A percentile compares a stretch with the other conserved stretches of the same genome.
Evolutionary conservation across 1,139 yeast genomes (phyloP).

Genomic region (Debaryomycetaceae sp.): DNA sequence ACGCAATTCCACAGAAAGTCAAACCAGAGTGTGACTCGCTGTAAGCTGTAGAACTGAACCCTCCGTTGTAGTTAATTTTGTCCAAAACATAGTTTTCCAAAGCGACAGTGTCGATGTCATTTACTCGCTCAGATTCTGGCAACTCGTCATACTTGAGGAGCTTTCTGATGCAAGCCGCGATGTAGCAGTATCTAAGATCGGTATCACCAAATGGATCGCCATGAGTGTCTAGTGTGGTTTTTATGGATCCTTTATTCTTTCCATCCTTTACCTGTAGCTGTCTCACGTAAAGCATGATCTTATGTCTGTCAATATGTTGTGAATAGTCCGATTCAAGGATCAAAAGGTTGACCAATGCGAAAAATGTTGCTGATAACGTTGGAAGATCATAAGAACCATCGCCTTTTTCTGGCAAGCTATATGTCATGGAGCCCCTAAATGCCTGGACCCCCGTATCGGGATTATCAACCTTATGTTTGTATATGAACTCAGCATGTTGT

Average conservation of each 20-base stretch:
- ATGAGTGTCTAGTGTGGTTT: constrained; percentile 24
- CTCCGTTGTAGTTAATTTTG: constrained; percentile 62
- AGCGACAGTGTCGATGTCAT: constrained; percentile 42
- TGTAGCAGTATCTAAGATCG: constrained; percentile 73
- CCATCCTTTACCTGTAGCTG: constrained; percentile 60
- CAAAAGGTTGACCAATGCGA: constrained; percentile 53
- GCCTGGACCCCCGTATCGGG: constrained; percentile 36
- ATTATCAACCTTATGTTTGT: constrained; percentile 40
- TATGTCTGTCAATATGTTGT: constrained; percentile 35
- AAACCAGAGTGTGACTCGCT: constrained; percentile 86
- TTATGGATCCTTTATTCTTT: constrained; percentile 50
- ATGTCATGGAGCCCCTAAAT: constrained; percentile 54
- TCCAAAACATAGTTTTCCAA: constrained; percentile 41
- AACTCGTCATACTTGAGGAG: constrained; percentile 44
- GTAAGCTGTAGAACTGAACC: constrained; percentile 35
- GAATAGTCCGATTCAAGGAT: constrained; percentile 43
- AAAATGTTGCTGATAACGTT: constrained; percentile 65
- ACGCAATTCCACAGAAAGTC: constrained; percentile 80
- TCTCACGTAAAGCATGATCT: constrained; percentile 48
- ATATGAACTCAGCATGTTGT: constrained; percentile 45
- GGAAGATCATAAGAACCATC: constrained; percentile 49
- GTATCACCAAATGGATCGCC: constrained; percentile 53
- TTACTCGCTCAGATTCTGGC: constrained; percentile 11
- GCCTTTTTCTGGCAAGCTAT: constrained; percentile 18
- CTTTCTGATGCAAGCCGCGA: constrained; percentile 63